Conservation (phyloP, 2,329 filamentous ascomycete genomes). For the Talaromyces sp. region DNA sequence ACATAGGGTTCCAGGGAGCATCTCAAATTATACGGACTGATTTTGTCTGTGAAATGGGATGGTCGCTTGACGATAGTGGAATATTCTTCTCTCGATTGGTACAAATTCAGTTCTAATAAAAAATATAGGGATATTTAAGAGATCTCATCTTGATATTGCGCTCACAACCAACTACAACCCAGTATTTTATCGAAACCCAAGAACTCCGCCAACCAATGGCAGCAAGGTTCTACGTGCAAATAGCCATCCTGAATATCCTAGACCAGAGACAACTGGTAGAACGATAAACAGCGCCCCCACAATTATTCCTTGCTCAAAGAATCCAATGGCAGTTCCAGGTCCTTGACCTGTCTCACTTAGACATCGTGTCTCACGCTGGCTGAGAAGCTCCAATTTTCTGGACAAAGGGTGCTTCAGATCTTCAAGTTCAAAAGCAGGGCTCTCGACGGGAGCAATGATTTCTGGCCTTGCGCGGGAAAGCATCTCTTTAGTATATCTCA, state of each 20-base stretch:
- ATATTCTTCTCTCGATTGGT: no score
- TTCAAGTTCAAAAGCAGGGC: neutral
- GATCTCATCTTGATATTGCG: no score
- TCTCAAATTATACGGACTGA: no score
- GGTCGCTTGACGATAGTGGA: no score
- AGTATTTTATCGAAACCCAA: no score
- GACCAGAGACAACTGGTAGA: neutral
- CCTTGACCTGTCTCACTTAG: neutral
- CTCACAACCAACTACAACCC: no score
- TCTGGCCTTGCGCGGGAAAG: neutral
- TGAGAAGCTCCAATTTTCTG: neutral
- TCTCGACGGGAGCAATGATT: neutral
- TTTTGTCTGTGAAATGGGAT: no score
- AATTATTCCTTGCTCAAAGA: neutral
- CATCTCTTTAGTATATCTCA: neutral
- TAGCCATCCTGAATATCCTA: neutral
- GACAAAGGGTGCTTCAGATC: neutral
- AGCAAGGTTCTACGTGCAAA: neutral
- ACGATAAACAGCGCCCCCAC: neutral
- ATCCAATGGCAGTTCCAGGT: neutral
- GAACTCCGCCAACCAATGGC: neutral
- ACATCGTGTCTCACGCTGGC: neutral
- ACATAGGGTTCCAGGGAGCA: no score
- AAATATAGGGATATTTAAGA: no score
- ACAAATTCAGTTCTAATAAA: no score